These are phyloP conservation scores for Rhododendron henanense DNA, from an alignment of 148 eudicot species.

Conservation along the genomic window DNA sequence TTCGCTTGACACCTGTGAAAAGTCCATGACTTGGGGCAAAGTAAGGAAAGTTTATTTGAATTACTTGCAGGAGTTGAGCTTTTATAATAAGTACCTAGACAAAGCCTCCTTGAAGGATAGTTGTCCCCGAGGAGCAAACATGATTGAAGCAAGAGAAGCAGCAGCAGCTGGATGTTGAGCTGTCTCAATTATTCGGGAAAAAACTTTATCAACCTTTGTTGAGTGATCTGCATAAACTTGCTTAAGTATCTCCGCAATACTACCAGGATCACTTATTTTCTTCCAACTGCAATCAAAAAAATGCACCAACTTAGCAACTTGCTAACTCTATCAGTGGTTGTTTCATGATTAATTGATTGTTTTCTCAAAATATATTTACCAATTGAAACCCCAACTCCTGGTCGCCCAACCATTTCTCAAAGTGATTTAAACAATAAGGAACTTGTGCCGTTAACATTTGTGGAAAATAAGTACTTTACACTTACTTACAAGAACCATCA, in stretches of 20 bases:
- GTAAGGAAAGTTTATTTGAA: neutral
- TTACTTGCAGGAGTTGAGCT: constrained; percentile 1
- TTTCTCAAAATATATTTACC: neutral
- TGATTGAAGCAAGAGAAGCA: constrained; percentile 83
- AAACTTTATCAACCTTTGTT: constrained; percentile 79
- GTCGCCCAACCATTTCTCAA: neutral
- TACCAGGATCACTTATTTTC: constrained; percentile 86
- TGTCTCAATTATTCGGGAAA: constrained; percentile 62
- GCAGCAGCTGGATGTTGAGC: constrained; percentile 96
- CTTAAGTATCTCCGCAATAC: constrained; percentile 70
- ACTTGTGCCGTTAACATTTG: neutral
- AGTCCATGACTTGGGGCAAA: constrained; percentile 13
- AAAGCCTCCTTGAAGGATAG: constrained; percentile 73
- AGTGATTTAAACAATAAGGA: neutral
- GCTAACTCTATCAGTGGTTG: neutral
- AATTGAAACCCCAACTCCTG: neutral
- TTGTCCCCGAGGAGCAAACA: constrained; percentile 80
- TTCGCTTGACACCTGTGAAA: constrained; percentile 50
- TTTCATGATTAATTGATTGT: neutral
- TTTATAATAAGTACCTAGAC: constrained; percentile 39
- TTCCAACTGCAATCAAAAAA: constrained; percentile 59
- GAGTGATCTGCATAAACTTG: constrained; percentile 96
- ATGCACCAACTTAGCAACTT: neutral
- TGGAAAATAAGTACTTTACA: neutral
- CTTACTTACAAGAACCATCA: neutral